phyloP scores from a whole-genome alignment of 2,329 filamentous ascomycete genomes.

The Gnomoniopsis sp. region DNA sequence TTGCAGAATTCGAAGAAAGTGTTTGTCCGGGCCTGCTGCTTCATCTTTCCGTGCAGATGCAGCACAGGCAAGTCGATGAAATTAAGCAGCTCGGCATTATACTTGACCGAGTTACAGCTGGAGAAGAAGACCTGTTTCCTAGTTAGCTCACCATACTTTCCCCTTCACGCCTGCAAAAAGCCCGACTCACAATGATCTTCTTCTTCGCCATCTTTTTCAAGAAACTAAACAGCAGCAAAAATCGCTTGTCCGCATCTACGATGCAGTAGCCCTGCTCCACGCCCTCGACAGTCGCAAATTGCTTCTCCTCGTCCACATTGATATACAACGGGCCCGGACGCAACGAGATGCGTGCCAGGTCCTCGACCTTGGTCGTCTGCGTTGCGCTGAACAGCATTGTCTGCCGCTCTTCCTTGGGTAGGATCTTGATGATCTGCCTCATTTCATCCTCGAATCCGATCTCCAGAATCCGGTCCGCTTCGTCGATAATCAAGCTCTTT shows the following conservation, averaged over 20 bases:
- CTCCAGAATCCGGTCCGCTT: constrained; percentile 94
- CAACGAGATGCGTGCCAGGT: constrained; percentile 89
- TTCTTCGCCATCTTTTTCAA: constrained; percentile 89
- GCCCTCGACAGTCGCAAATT: constrained; percentile 88
- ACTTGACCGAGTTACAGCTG: constrained; percentile 90
- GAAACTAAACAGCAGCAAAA: constrained; percentile 91
- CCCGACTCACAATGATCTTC: constrained; percentile 77
- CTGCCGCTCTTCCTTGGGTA: constrained; percentile 82
- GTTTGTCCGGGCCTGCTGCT: constrained; percentile 98
- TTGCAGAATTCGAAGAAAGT: constrained; percentile 93
- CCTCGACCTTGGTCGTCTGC: constrained; percentile 97
- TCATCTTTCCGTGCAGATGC: constrained; percentile 90
- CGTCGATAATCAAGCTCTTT: constrained; percentile 89
- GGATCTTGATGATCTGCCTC: constrained; percentile 91
- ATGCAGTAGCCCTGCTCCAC: constrained; percentile 95
- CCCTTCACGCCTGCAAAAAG: neutral
- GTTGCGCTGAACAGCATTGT: constrained; percentile 99
- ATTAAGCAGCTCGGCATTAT: constrained; percentile 92
- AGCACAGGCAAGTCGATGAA: constrained; percentile 93
- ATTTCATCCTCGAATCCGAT: constrained; percentile 99
- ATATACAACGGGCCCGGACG: constrained; percentile 90
- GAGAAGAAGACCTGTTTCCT: constrained; percentile 72
- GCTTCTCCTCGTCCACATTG: constrained; percentile 88
- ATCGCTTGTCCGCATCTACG: constrained; percentile 90
- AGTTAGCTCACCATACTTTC: neutral